These are phyloP conservation scores for Colletotrichum liaoningense DNA, from an alignment of 2,329 filamentous ascomycete species.

Conservation along the genomic window DNA sequence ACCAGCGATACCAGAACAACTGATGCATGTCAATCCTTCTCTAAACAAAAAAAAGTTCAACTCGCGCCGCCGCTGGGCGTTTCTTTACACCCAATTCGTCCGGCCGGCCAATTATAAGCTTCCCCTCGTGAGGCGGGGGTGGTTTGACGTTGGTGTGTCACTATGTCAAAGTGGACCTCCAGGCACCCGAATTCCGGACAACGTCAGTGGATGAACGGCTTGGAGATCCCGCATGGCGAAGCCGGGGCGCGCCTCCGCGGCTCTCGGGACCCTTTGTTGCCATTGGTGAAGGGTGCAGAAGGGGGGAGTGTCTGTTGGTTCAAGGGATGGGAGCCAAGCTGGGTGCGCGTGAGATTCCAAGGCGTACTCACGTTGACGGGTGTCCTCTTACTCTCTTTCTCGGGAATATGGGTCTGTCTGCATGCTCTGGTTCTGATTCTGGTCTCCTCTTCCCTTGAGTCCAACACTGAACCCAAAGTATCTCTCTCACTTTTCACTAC, in stretches of 20 bases:
- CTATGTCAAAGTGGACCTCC: constrained; percentile 2
- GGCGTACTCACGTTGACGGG: neutral
- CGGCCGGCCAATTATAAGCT: constrained; percentile 1
- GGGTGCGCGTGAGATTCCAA: neutral
- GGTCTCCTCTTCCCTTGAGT: neutral
- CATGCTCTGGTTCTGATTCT: neutral
- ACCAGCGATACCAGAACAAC: neutral
- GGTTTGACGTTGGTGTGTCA: neutral
- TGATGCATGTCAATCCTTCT: neutral
- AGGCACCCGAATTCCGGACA: constrained; percentile 30
- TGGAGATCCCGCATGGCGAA: neutral
- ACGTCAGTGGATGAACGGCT: constrained; percentile 13
- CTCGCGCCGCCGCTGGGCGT: neutral
- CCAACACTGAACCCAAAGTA: neutral
- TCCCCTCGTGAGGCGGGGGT: neutral
- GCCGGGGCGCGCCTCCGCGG: constrained; percentile 9
- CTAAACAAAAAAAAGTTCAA: neutral
- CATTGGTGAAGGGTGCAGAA: neutral
- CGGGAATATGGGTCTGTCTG: neutral
- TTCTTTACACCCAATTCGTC: neutral
- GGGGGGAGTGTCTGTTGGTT: neutral
- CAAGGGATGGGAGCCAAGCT: neutral
- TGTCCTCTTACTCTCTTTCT: neutral
- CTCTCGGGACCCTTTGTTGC: neutral
- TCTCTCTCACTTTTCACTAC: neutral